Evolutionary conservation across 805 yeast genomes (phyloP).

Genomic region (Cyberlindnera samutprakarnensis): DNA sequence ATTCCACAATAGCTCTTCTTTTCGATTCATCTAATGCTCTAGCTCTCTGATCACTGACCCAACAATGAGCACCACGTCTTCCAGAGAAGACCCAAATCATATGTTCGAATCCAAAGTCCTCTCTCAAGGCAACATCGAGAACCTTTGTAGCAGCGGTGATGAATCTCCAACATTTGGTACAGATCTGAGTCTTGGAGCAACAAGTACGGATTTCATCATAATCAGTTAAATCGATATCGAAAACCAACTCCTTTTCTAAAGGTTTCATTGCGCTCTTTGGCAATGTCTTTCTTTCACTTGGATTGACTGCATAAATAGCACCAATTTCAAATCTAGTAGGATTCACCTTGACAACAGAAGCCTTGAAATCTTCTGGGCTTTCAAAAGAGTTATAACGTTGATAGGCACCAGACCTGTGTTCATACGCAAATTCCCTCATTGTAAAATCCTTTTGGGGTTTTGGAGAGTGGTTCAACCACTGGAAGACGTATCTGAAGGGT

Average conservation of each 20-base stretch:
- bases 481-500: slow-evolving; percentile 75
- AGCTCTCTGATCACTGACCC: slow-evolving; percentile 89
- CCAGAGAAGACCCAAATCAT: slow-evolving; percentile 96
- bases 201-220: slow-evolving; percentile 93
- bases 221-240: slow-evolving; percentile 97
- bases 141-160: slow-evolving; percentile 78
- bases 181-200: slow-evolving; percentile 78
- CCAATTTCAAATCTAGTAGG: slow-evolving; percentile 96
- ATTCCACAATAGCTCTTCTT: slow-evolving; percentile 76
- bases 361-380: slow-evolving; percentile 63
- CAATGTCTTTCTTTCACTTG: slow-evolving; percentile 73
- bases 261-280: slow-evolving; percentile 78
- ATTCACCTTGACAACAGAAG: slow-evolving; percentile 61
- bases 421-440: slow-evolving; percentile 91
- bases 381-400: slow-evolving; percentile 79
- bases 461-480: slow-evolving; percentile 85
- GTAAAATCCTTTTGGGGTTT: slow-evolving; percentile 70
- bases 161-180: slow-evolving; percentile 89
- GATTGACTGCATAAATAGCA: slow-evolving; percentile 82
- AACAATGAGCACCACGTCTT: slow-evolving; percentile 98
- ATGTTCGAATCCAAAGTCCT: slow-evolving; percentile 85
- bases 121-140: slow-evolving; percentile 60
- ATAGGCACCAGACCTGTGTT: slow-evolving; percentile 79
- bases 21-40: slow-evolving; percentile 62
- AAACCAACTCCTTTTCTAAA: slow-evolving; percentile 76